Conservation (phyloP, 106 monocot species). For the Acanthochlamys bracteata region DNA sequence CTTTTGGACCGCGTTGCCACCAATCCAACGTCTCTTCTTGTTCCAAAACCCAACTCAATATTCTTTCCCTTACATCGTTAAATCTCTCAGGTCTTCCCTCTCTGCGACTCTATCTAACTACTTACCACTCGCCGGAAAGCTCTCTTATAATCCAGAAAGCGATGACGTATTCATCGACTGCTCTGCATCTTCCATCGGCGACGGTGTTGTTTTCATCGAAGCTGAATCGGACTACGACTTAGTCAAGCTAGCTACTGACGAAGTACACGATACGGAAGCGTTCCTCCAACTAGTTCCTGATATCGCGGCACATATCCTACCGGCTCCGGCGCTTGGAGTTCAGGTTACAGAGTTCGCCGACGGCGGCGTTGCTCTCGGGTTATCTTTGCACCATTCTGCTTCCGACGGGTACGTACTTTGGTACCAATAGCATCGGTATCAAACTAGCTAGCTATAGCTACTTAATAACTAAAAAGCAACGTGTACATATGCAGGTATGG, state of each 20-base stretch:
- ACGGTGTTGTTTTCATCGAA: conserved; percentile 28
- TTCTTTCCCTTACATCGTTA: conserved; percentile 11
- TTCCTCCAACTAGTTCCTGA: conserved; percentile 25
- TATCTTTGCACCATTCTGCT: conserved; percentile 25
- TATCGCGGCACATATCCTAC: conserved; percentile 9
- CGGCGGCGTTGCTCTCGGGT: conserved; percentile 27
- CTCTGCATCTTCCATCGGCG: conserved; percentile 9
- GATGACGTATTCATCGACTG: conserved; percentile 21
- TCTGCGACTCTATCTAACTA: conserved; percentile 13
- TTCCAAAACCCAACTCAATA: conserved; percentile 3
- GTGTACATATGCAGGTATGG: background rate
- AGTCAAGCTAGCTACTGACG: conserved; percentile 14
- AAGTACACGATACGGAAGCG: conserved; percentile 18
- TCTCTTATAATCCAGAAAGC: conserved; percentile 19
- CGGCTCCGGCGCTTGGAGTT: conserved; percentile 16
- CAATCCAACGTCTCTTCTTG: conserved; percentile 27
- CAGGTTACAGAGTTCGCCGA: conserved; percentile 22
- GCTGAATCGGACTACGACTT: conserved; percentile 26
- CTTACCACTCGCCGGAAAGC: conserved; percentile 29
- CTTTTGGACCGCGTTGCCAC: conserved; percentile 15
- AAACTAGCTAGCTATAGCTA: too few relatives aligned
- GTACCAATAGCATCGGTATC: too few relatives aligned
- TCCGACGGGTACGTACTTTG: conserved; percentile 27
- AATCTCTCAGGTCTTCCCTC: conserved; percentile 25
- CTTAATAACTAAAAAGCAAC: too few relatives aligned